Conservation (phyloP, 805 yeast genomes). For the Gaillardinia entomophila region DNA sequence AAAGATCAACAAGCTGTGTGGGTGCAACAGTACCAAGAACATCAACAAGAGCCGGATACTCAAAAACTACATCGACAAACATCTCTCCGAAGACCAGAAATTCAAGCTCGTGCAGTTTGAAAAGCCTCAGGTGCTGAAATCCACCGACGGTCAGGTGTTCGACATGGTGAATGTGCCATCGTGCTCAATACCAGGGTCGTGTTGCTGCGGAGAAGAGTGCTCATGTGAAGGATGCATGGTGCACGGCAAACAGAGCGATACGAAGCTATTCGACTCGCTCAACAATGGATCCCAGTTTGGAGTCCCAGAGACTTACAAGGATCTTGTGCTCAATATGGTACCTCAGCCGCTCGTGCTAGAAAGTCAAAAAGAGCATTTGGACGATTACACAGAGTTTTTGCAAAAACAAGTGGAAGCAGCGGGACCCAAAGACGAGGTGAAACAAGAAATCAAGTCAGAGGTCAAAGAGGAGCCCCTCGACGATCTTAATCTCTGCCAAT, state of each 20-base stretch:
- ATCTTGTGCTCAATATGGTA: neutral
- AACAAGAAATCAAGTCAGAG: neutral
- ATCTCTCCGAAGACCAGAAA: conserved; percentile 3
- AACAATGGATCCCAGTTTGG: neutral
- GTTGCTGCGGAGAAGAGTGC: conserved; percentile 33
- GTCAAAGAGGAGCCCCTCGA: neutral
- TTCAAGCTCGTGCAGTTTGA: neutral
- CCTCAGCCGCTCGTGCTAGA: neutral
- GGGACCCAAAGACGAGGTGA: neutral
- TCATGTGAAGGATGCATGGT: conserved; percentile 31
- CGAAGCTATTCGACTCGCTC: neutral
- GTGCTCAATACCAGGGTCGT: conserved; percentile 31
- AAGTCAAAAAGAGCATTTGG: neutral
- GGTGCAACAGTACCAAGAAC: conserved; percentile 21
- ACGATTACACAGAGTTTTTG: neutral
- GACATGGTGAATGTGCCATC: conserved; percentile 25
- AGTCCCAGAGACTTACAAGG: neutral
- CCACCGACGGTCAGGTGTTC: conserved; percentile 5
- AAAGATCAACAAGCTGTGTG: conserved; percentile 19
- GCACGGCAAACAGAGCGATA: conserved; percentile 19
- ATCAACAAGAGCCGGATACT: conserved; percentile 32
- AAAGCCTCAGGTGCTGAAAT: neutral
- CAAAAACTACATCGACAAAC: conserved; percentile 22
- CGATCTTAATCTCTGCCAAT: conserved; percentile 12
- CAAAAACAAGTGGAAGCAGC: neutral